phyloP scores from a whole-genome alignment of 1,284 basidiomycete genomes.

The Cryptococcus sp. region DNA sequence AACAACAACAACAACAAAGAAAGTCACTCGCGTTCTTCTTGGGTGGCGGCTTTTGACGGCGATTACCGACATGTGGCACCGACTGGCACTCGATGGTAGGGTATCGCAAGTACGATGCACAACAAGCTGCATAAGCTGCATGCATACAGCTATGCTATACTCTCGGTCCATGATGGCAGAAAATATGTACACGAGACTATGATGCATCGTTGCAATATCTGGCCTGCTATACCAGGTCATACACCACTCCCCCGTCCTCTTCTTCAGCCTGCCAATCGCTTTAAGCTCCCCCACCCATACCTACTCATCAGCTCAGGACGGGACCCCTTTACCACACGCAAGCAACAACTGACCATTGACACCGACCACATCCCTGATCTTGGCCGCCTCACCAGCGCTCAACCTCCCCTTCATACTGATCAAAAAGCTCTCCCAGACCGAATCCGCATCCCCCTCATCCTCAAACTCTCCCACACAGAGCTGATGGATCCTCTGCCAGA shows the following conservation, averaged over 20 bases:
- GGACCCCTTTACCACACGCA: background rate
- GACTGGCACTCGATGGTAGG: too few species aligned
- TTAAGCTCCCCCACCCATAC: conserved; percentile 11
- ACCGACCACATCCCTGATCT: conserved; percentile 46
- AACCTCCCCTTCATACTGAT: conserved; percentile 39
- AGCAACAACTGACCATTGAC: conserved; percentile 27
- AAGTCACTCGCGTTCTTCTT: conserved; percentile 4
- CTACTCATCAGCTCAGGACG: background rate
- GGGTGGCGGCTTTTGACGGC: background rate
- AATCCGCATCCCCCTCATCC: conserved; percentile 56
- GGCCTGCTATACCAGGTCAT: too few species aligned
- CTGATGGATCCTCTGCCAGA: conserved; percentile 64
- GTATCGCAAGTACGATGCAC: too few species aligned
- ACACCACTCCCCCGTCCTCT: too few species aligned
- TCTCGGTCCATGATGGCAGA: too few species aligned
- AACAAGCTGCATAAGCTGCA: too few species aligned
- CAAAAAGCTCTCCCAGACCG: conserved; percentile 44
- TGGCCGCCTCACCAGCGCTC: conserved; percentile 45
- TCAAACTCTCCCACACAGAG: conserved; percentile 67
- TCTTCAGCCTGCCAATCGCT: too few species aligned
- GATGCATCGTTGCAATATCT: too few species aligned
- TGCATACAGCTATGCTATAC: too few species aligned
- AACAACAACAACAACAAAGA: background rate
- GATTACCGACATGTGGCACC: conserved; percentile 1
- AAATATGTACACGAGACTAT: too few species aligned